Percentiles rank a stretch among this genome's conserved stretches.
These are phyloP conservation scores for Carex pumila DNA, from an alignment of 176 grass and related monocot genomes.

Conservation along the genomic window DNA sequence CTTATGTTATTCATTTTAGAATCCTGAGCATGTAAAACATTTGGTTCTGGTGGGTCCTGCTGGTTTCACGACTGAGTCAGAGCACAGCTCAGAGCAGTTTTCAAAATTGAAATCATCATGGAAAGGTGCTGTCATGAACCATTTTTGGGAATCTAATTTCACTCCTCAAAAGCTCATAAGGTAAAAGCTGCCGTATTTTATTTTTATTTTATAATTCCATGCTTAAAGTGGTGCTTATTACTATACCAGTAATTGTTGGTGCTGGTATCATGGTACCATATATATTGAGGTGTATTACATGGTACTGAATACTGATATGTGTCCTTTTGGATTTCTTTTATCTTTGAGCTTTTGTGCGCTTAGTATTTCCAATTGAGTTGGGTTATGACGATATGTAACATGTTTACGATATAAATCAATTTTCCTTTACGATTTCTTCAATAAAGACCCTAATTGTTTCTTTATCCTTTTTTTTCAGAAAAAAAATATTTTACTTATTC, in stretches of 20 bases:
- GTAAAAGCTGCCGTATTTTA: neutral
- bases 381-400: neutral
- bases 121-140: conserved; percentile 27
- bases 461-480: neutral
- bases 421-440: neutral
- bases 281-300: neutral
- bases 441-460: neutral
- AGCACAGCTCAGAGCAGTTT: conserved; percentile 30
- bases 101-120: conserved; percentile 33
- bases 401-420: neutral
- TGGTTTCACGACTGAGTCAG: conserved; percentile 35
- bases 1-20: conserved; percentile 14
- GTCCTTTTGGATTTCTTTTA: neutral
- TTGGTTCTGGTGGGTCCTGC: conserved; percentile 38
- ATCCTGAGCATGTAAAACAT: conserved; percentile 44
- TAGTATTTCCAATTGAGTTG: neutral
- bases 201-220: neutral
- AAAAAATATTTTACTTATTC: too few relatives aligned
- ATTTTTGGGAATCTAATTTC: conserved; percentile 40
- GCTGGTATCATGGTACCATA: neutral
- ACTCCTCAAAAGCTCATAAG: conserved; percentile 40
- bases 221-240: neutral
- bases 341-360: neutral
- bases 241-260: neutral
- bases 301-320: neutral